Evolutionary conservation across 2,329 filamentous ascomycete genomes (phyloP).

Genomic region (Aspergillus sp.): DNA sequence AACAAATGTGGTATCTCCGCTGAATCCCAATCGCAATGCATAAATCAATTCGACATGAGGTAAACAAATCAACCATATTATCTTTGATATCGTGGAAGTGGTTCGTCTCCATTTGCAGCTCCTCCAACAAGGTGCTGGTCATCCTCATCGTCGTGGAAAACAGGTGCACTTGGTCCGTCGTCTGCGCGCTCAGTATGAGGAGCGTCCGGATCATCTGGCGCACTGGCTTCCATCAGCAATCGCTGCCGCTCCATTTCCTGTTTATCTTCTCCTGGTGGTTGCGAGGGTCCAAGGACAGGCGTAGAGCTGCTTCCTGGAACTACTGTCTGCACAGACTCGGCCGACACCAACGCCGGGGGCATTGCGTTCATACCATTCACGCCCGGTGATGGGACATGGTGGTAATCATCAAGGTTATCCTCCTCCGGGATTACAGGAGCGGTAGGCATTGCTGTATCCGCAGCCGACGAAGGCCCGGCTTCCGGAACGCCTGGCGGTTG

Average conservation of each 20-base stretch:
- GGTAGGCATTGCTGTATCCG: conserved; percentile 39
- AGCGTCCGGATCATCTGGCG: conserved; percentile 45
- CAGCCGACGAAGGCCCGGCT: conserved; percentile 45
- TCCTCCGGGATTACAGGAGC: conserved; percentile 48
- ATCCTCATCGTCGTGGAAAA: conserved; percentile 59
- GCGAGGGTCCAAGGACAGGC: conserved; percentile 39
- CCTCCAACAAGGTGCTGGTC: conserved; percentile 49
- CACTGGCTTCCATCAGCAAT: conserved; percentile 64
- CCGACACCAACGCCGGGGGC: conserved; percentile 27
- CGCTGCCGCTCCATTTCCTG: conserved; percentile 70
- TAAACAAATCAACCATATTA: conserved; percentile 19
- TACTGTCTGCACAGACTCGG: conserved; percentile 32
- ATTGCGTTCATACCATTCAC: conserved; percentile 20
- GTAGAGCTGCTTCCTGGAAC: conserved; percentile 37
- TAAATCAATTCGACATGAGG: conserved; percentile 20
- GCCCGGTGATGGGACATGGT: conserved; percentile 27
- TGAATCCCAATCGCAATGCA: conserved; percentile 30
- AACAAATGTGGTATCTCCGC: conserved; percentile 35
- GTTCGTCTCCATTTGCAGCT: conserved; percentile 38
- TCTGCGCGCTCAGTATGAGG: conserved; percentile 7
- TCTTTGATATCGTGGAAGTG: conserved; percentile 47
- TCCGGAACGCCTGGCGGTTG: conserved; percentile 60
- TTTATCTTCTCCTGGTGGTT: conserved; percentile 65
- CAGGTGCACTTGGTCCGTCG: conserved; percentile 56
- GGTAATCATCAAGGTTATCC: conserved; percentile 54